Percentiles rank a stretch among this genome's conserved stretches.
These are phyloP conservation scores for Ustilaginoidea virens DNA, from an alignment of 2,329 filamentous ascomycete genomes.

Conservation along the genomic window DNA sequence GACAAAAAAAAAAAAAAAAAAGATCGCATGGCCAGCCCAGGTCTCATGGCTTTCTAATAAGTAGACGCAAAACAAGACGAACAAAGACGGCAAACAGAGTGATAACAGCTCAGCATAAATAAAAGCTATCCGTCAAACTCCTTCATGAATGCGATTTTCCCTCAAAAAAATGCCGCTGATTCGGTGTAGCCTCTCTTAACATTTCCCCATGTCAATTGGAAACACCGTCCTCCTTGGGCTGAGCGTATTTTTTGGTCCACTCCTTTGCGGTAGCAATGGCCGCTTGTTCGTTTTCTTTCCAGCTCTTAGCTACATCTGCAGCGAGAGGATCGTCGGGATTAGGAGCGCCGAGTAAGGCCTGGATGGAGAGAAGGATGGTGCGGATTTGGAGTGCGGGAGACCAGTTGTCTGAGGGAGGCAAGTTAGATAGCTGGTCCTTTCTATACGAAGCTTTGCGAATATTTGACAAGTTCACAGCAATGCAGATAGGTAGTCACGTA, in stretches of 20 bases:
- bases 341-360: constrained; percentile 85
- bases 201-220: constrained; percentile 1
- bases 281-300: constrained; percentile 90
- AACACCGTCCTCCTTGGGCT: constrained; percentile 19
- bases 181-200: constrained; percentile 1
- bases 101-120: background rate
- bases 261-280: constrained; percentile 86
- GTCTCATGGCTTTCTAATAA: background rate
- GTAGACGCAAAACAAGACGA: background rate
- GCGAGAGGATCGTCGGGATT: constrained; percentile 98
- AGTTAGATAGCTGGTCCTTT: too few species aligned
- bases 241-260: constrained; percentile 78
- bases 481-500: constrained; percentile 25
- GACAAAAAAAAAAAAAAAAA: constrained; percentile 1
- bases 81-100: background rate
- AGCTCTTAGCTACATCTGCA: constrained; percentile 91
- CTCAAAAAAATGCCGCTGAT: constrained; percentile 4
- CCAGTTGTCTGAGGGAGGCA: constrained; percentile 65
- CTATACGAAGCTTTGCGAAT: too few species aligned
- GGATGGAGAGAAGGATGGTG: constrained; percentile 96
- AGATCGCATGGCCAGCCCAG: constrained; percentile 5
- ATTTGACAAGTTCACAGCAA: background rate
- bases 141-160: constrained; percentile 10
- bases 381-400: constrained; percentile 94
- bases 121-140: constrained; percentile 8